Conservation (phyloP, 2,329 filamentous ascomycete species). For the Byssoonygena ceratinophila region DNA sequence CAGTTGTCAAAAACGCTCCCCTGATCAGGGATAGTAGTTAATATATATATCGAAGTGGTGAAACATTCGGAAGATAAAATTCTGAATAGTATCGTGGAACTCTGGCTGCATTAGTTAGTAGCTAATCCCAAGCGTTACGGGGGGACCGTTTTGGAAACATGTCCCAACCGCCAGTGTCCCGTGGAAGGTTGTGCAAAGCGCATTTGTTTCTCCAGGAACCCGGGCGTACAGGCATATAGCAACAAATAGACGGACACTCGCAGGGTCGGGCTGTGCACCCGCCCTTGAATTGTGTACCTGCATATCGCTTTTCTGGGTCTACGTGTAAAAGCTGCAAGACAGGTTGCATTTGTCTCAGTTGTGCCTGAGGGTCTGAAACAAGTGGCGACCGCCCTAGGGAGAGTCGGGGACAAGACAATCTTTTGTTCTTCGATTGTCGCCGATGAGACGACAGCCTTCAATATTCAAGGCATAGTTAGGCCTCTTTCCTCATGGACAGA, state of each 20-base stretch:
- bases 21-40: not conserved
- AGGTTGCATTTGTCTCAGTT: constrained; percentile 10
- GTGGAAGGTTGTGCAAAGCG: not conserved
- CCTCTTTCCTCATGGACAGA: no score
- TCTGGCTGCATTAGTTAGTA: not conserved
- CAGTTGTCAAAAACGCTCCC: not conserved
- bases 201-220: not conserved
- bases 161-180: not conserved
- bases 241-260: not conserved
- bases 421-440: no score
- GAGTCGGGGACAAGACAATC: not conserved
- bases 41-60: not conserved
- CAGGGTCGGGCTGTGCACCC: not conserved
- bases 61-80: not conserved
- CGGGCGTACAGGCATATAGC: not conserved
- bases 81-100: not conserved
- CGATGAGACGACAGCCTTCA: no score
- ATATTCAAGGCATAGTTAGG: no score
- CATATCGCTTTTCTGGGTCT: not conserved
- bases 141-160: not conserved
- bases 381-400: not conserved
- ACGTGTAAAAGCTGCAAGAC: constrained; percentile 1
- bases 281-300: constrained; percentile 4
- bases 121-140: not conserved
- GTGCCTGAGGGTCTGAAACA: constrained; percentile 4